These are phyloP conservation scores for Sindora glabra DNA, from an alignment of 306 rosid species.

Conservation along the genomic window DNA sequence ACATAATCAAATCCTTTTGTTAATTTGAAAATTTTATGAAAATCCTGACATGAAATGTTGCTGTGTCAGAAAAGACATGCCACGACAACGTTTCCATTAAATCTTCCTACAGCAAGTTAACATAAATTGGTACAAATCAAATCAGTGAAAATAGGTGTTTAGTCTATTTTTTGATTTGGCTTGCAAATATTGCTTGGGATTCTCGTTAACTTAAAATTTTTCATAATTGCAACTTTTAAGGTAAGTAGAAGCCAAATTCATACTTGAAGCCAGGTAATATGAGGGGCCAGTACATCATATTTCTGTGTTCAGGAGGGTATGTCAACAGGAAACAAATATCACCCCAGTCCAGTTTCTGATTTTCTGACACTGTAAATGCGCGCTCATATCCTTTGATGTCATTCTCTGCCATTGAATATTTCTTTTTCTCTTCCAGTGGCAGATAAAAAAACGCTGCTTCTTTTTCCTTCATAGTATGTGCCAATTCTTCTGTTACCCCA, in stretches of 20 bases:
- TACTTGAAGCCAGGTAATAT: conserved; percentile 21
- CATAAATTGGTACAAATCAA: no score
- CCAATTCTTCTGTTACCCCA: conserved; percentile 8
- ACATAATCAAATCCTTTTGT: no score
- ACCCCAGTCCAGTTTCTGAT: conserved; percentile 26
- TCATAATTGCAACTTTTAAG: no score
- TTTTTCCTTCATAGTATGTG: conserved; percentile 4
- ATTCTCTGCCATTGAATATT: conserved; percentile 12
- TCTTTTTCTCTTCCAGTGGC: conserved; percentile 20
- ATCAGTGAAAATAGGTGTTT: no score
- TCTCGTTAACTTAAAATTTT: no score
- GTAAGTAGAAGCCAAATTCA: not conserved
- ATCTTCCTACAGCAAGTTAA: no score
- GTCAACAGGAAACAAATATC: conserved; percentile 1
- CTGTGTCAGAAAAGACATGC: no score
- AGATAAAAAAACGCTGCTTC: conserved; percentile 11
- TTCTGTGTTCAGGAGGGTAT: conserved; percentile 13
- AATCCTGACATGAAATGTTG: no score
- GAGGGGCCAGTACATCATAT: conserved; percentile 21
- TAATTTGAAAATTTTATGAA: no score
- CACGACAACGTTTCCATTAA: no score
- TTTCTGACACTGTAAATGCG: conserved; percentile 12
- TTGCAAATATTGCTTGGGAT: no score
- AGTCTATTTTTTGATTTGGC: no score
- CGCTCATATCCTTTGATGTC: conserved; percentile 25